These are phyloP conservation scores for Fusarium camptoceras DNA, from an alignment of 2,329 filamentous ascomycete genomes.

Conservation along the genomic window DNA sequence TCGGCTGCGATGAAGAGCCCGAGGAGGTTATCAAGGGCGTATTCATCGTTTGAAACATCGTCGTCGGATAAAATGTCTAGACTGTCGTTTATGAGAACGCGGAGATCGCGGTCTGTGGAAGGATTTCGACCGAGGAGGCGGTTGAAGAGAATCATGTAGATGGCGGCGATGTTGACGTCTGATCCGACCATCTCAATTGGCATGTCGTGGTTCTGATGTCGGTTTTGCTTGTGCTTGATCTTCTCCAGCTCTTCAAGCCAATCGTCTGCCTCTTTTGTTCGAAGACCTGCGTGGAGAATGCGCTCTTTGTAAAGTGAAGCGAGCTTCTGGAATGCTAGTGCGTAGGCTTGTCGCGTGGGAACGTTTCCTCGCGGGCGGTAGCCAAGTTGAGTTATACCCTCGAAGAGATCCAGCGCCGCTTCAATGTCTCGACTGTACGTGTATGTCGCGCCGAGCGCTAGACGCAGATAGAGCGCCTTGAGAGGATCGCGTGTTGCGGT, in stretches of 20 bases:
- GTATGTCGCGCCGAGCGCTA: constrained; percentile 52
- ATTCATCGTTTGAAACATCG: constrained; percentile 57
- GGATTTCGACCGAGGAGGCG: constrained; percentile 47
- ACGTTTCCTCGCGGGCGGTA: constrained; percentile 56
- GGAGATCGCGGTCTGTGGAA: constrained; percentile 49
- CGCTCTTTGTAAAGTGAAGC: constrained; percentile 54
- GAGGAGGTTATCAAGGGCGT: constrained; percentile 56
- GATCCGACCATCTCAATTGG: constrained; percentile 56
- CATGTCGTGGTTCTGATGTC: constrained; percentile 55
- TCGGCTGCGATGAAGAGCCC: constrained; percentile 54
- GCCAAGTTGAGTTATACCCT: constrained; percentile 53
- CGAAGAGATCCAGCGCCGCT: constrained; percentile 52
- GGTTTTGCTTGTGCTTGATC: constrained; percentile 53
- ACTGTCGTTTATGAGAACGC: constrained; percentile 52
- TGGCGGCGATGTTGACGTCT: constrained; percentile 56
- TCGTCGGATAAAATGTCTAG: constrained; percentile 55
- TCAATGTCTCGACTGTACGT: constrained; percentile 52
- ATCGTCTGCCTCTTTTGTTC: constrained; percentile 41
- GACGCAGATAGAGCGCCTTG: constrained; percentile 53
- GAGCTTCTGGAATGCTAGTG: constrained; percentile 56
- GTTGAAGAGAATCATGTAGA: constrained; percentile 56
- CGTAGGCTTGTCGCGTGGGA: constrained; percentile 54
- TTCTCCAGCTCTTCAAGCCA: constrained; percentile 54
- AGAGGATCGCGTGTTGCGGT: constrained; percentile 52
- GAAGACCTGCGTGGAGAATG: constrained; percentile 47